phyloP scores from a whole-genome alignment of 768 basidiomycete genomes.

The Hygrophoropsis aurantiaca region DNA sequence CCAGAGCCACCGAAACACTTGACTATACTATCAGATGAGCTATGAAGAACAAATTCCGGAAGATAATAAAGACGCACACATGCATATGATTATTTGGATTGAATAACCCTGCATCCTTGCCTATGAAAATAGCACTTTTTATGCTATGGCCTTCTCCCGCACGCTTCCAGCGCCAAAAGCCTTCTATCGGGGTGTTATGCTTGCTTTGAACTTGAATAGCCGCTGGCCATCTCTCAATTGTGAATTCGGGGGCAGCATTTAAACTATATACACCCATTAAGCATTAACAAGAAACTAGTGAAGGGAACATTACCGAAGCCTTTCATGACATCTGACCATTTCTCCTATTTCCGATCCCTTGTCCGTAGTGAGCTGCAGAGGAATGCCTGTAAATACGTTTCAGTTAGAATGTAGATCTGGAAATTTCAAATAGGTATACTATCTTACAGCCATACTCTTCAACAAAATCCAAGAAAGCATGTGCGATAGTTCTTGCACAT shows the following conservation, averaged over 20 bases:
- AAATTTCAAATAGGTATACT: neutral
- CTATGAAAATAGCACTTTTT: neutral
- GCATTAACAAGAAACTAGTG: constrained; percentile 1
- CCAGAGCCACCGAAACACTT: constrained; percentile 28
- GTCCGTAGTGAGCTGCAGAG: constrained; percentile 19
- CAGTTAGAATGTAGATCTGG: neutral
- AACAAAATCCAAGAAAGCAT: constrained; percentile 19
- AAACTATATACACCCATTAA: constrained; percentile 1
- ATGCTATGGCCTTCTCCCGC: constrained; percentile 1
- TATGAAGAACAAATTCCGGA: neutral
- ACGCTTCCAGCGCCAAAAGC: constrained; percentile 19
- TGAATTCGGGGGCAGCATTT: constrained; percentile 16
- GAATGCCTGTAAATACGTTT: constrained; percentile 10
- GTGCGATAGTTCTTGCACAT: constrained; percentile 14
- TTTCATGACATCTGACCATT: constrained; percentile 5
- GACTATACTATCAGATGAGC: too few relatives aligned
- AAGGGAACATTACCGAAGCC: constrained; percentile 2
- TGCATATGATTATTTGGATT: constrained; percentile 1
- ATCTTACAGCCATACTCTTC: constrained; percentile 16
- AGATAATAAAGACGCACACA: constrained; percentile 4
- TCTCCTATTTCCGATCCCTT: constrained; percentile 23
- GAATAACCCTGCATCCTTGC: constrained; percentile 3
- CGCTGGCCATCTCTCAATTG: constrained; percentile 10
- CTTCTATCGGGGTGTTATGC: constrained; percentile 25
- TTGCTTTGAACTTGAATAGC: constrained; percentile 17